A percentile compares a stretch with the other conserved stretches of the same genome.
Evolutionary conservation across 139 green algal species (phyloP).

Genomic region (Nannochloris sp.): DNA sequence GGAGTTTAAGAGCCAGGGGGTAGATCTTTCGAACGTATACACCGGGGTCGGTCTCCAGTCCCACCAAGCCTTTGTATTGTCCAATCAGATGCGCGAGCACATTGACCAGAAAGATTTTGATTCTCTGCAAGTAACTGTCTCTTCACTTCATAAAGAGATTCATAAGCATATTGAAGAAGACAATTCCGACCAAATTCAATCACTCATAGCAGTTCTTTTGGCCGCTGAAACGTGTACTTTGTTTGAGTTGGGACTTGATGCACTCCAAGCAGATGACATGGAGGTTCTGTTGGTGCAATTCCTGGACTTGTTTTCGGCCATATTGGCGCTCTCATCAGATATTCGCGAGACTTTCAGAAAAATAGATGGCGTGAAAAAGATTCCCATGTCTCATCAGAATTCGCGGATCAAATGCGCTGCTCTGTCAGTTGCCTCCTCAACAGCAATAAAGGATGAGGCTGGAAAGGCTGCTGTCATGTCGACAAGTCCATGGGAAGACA

Average conservation of each 20-base stretch:
- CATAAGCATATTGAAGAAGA: neutral
- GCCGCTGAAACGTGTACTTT: neutral
- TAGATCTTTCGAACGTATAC: slow-evolving; percentile 60
- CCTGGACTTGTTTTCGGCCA: neutral
- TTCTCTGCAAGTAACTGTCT: slow-evolving; percentile 1
- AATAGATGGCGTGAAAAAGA: neutral
- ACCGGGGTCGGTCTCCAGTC: slow-evolving; percentile 31
- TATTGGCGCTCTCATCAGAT: neutral
- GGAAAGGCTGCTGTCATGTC: slow-evolving; percentile 42
- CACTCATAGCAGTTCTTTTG: neutral
- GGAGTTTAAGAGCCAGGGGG: slow-evolving; percentile 64
- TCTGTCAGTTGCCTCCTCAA: slow-evolving; percentile 15
- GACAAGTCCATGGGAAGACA: slow-evolving; percentile 4
- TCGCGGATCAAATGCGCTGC: neutral
- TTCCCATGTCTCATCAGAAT: neutral
- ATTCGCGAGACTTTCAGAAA: neutral
- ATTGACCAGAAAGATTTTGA: neutral
- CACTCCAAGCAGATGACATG: neutral
- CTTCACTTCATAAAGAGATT: neutral
- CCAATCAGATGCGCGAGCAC: slow-evolving; percentile 15
- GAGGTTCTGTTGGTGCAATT: too few species aligned
- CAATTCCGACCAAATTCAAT: neutral
- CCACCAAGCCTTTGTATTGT: slow-evolving; percentile 32
- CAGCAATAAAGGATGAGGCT: slow-evolving; percentile 42
- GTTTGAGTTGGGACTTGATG: neutral